A percentile compares a stretch with the other conserved stretches of the same genome.
Conservation (phyloP, 179 eudicot species). For the Camellia oleifera region DNA sequence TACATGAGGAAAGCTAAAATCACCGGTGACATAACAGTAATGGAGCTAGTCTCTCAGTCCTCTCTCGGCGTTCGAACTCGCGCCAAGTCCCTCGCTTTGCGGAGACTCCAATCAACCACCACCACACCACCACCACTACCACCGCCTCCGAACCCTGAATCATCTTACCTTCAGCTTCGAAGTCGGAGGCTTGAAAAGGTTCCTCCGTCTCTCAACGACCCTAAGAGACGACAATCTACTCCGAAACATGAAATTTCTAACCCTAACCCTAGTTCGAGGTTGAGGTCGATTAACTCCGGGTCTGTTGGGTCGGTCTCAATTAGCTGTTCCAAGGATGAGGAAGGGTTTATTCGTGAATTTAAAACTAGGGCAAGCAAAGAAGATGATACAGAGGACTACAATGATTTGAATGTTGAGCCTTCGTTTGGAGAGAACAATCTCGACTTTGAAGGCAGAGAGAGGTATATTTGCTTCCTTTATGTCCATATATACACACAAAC, state of each 20-base stretch:
- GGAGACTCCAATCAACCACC: slow-evolving; percentile 21
- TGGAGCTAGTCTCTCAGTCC: slow-evolving; percentile 50
- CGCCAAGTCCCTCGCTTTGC: slow-evolving; percentile 68
- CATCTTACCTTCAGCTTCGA: slow-evolving; percentile 73
- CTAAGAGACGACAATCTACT: slow-evolving; percentile 14
- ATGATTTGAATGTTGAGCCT: slow-evolving; percentile 31
- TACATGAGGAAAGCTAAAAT: slow-evolving; percentile 72
- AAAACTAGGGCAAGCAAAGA: background rate
- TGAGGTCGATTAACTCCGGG: slow-evolving; percentile 20
- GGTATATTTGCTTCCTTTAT: slow-evolving; percentile 34
- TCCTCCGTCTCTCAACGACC: slow-evolving; percentile 25
- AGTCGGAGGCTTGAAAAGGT: slow-evolving; percentile 71
- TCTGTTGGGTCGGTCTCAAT: slow-evolving; percentile 26
- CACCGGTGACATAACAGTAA: slow-evolving; percentile 54
- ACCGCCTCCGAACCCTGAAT: slow-evolving; percentile 28
- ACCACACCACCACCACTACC: background rate
- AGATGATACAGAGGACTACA: slow-evolving; percentile 13
- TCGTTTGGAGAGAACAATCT: slow-evolving; percentile 74
- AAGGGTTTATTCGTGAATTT: background rate
- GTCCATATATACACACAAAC: background rate
- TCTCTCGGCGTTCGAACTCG: slow-evolving; percentile 65
- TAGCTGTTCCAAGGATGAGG: slow-evolving; percentile 19
- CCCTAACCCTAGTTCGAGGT: slow-evolving; percentile 19
- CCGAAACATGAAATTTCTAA: background rate
- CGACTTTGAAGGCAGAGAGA: slow-evolving; percentile 55